These are phyloP conservation scores for Nevesoporus exiguus DNA, from an alignment of 768 basidiomycete genomes.

Conservation along the genomic window DNA sequence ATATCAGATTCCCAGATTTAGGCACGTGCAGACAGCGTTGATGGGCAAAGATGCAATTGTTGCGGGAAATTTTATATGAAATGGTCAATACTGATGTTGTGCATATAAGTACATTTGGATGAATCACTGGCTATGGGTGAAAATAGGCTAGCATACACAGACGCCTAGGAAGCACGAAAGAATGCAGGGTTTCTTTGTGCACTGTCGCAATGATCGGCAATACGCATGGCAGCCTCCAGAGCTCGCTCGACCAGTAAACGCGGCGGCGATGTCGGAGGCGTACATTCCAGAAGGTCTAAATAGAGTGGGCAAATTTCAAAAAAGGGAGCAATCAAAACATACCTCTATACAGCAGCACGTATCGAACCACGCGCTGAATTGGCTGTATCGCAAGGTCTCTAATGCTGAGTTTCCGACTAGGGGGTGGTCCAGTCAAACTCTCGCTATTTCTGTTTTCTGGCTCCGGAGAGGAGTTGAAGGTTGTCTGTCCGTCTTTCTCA, in stretches of 20 bases:
- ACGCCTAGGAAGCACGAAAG: conserved; percentile 22
- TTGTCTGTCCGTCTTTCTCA: conserved; percentile 4
- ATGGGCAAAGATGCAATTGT: conserved; percentile 35
- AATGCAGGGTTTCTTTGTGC: conserved; percentile 56
- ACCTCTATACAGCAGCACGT: conserved; percentile 61
- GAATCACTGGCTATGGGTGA: background rate
- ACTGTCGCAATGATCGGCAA: conserved; percentile 57
- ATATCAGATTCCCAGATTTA: conserved; percentile 23
- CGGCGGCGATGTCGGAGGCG: conserved; percentile 47
- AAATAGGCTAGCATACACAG: background rate
- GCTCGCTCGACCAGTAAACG: conserved; percentile 55
- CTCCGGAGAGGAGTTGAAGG: background rate
- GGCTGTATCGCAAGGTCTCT: conserved; percentile 64
- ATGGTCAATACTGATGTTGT: background rate
- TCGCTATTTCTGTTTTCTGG: background rate
- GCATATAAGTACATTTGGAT: background rate
- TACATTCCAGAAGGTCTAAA: conserved; percentile 50
- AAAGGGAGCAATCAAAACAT: conserved; percentile 12
- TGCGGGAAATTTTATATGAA: conserved; percentile 24
- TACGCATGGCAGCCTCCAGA: conserved; percentile 51
- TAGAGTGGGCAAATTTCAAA: conserved; percentile 1
- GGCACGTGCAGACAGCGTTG: conserved; percentile 26
- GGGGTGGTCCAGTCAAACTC: conserved; percentile 5
- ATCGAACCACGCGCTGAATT: conserved; percentile 60
- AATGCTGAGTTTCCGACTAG: conserved; percentile 32